phyloP scores from a whole-genome alignment of 345 rosid species.

The Gossypium raimondii region DNA sequence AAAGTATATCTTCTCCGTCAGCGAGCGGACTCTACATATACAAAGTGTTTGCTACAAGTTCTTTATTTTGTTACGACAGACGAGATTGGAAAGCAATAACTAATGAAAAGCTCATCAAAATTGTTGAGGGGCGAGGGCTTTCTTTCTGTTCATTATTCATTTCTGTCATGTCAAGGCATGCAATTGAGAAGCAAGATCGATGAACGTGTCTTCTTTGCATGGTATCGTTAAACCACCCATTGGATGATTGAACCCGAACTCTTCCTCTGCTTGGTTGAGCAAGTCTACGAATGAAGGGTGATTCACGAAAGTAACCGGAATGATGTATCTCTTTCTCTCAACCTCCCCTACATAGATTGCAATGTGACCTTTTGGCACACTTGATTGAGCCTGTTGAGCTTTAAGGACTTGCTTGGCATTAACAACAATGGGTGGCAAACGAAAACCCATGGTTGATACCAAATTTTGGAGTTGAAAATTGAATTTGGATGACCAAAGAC shows the following conservation, averaged over 20 bases:
- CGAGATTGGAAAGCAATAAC: neutral
- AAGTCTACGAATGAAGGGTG: slow-evolving; percentile 40
- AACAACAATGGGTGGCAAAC: slow-evolving; percentile 27
- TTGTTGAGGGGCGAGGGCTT: neutral
- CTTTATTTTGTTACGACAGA: neutral
- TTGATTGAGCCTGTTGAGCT: slow-evolving; percentile 22
- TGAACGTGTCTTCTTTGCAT: slow-evolving; percentile 37
- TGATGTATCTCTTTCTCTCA: slow-evolving; percentile 41
- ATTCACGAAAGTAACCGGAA: slow-evolving; percentile 41
- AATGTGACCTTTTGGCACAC: slow-evolving; percentile 43
- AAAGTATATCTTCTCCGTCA: neutral
- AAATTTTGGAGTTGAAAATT: neutral
- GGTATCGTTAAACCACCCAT: slow-evolving; percentile 45
- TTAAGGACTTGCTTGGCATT: slow-evolving; percentile 33
- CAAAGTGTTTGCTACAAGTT: neutral
- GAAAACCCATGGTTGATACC: slow-evolving; percentile 25
- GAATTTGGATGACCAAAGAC: neutral
- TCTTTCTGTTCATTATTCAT: neutral
- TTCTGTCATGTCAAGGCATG: neutral
- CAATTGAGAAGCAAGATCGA: slow-evolving; percentile 30
- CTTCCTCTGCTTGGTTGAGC: slow-evolving; percentile 43
- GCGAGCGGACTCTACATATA: neutral
- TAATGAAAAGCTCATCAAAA: neutral
- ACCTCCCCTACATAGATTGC: slow-evolving; percentile 44
- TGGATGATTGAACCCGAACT: slow-evolving; percentile 48